Base-by-base conservation (phyloP, 106 monocot genomes). In the Dendrobium nobile region DNA sequence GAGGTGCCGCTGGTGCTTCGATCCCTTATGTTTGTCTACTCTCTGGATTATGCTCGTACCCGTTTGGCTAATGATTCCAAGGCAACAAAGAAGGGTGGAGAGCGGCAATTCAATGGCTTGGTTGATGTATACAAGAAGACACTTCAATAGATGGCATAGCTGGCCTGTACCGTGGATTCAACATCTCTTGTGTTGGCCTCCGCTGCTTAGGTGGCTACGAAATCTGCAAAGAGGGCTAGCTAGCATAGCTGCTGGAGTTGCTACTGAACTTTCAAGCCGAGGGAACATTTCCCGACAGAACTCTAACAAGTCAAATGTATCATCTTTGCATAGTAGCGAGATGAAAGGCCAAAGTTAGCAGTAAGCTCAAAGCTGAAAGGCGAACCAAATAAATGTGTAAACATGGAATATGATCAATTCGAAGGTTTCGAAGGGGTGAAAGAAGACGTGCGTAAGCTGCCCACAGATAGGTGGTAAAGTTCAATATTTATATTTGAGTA, bases 141-240 rank as follows among this genome's bases (percentile, higher is more conserved):
- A 33, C 33, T 33, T 33, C 33, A 33, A 33, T 33, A 33, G 33
- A 33, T 33, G 33, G 33, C 33, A 33, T 33, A 33, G 33, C 33
- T 33, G 33, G 33, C 33, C 33, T 33, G 33, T 33, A 33, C 33
- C 33, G 33, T 33, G 27, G 27, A 27, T 27, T 27, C 27, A 27
- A 27, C 27, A 27, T 27, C 27, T 27, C 27, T 27, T 27, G 27
- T 27, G 27, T 27, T 27, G 27, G 81, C 88, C 78, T 86, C 86
- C 67, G 97, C 97, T 88, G 97, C 94, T 33, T 80, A 89, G 75
- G 94, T 87, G 47, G 97, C 97, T 77, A 94, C 97, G 28, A 89
- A 98, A 85, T 92, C 97, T 84, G 97, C 94, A 77, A 92, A 98
- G 86, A 86, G 48, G 84, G 27, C 27, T 27, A 27, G 97, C 97